Base-by-base conservation (phyloP, 169 alveolate genomes). In the Toxoplasma gondii region DNA sequence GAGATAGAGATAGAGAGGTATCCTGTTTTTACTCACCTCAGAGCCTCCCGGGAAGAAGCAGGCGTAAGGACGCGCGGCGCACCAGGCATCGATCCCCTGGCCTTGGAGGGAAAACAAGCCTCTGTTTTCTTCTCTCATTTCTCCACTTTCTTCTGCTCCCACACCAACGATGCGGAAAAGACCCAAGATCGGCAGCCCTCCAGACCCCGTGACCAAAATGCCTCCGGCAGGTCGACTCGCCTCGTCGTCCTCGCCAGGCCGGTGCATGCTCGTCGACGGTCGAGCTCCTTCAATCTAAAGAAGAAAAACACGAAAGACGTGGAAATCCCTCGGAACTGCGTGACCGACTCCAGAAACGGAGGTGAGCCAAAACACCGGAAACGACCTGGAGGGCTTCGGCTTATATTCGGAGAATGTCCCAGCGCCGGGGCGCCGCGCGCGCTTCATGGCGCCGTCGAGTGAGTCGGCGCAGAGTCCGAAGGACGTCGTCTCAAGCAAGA, bases 71-170 rank as follows among this genome's bases (percentile, higher is more conserved):
- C 31, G 9, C 74, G 74, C 74, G n/a, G 74, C 24, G 74, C 74
- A 64, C 74, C 74, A 64, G 74, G 74, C 74, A 27, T 64, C 74
- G 74, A 64, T 64, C n/a, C 22, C 74, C 74, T 64, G n/a, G 74
- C 74, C 74, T 16, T 64, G 34, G 74, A 27, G 74, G 5, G 74
- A 16, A 31, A 64, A 27, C 31, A 64, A 19, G 29, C 74, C 74
- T 27, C 74, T 16, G 74, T 19, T 64, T 64, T 31, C 5, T 27
- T 64, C 74, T 16, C n/a, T 31, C n/a, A 31, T 19, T 31, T 64
- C 74, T 16, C n/a, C 74, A 7, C n/a, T 27, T 27, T 16, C 74
- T 27, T 16, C 74, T 16, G 74, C 29, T 7, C 34, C 34, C 24
- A 64, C 74, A 31, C 74, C 74, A 7, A 64, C 74, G 22, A 64